Conservation (phyloP, 164 flowering plant species). For the Tetrastigma voinierianum region DNA sequence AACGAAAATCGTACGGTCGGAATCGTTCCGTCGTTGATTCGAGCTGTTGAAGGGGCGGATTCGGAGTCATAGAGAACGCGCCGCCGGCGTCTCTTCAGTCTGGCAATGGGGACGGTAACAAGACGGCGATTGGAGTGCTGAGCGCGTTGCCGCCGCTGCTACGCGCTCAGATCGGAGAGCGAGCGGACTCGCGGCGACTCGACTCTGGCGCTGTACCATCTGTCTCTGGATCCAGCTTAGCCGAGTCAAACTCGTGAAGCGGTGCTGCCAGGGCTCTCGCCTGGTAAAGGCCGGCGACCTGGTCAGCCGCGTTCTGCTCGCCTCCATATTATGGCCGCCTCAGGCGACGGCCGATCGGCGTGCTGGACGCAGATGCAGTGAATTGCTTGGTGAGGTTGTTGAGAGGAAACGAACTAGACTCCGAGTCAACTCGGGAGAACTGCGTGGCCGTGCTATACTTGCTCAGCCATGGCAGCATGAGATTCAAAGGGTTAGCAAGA, state of each 20-base stretch:
- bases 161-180: slow-evolving; percentile 60
- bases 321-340: slow-evolving; percentile 73
- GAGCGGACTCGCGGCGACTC: slow-evolving; percentile 80
- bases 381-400: slow-evolving; percentile 55
- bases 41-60: slow-evolving; percentile 68
- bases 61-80: slow-evolving; percentile 85
- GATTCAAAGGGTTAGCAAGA: slow-evolving; percentile 78
- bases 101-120: slow-evolving; percentile 83
- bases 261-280: slow-evolving; percentile 58
- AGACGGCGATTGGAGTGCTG: slow-evolving; percentile 87
- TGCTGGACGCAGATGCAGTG: slow-evolving; percentile 84
- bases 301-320: slow-evolving; percentile 50
- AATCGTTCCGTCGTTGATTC: slow-evolving; percentile 61
- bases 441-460: slow-evolving; percentile 73
- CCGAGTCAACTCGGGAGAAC: slow-evolving; percentile 62
- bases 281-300: slow-evolving; percentile 35
- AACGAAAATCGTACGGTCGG: slow-evolving; percentile 78
- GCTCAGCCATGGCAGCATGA: slow-evolving; percentile 69
- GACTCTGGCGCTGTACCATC: slow-evolving; percentile 81
- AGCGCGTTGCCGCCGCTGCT: slow-evolving; percentile 83
- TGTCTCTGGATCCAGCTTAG: slow-evolving; percentile 68
- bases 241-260: slow-evolving; percentile 64
- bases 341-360: slow-evolving; percentile 71
- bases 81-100: slow-evolving; percentile 92
- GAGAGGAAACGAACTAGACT: slow-evolving; percentile 28